Evolutionary conservation across 352 stramenopile species (phyloP), one percentile per base, ranked within the genome.

Genomic region (Phytophthora chlamydospora): DNA sequence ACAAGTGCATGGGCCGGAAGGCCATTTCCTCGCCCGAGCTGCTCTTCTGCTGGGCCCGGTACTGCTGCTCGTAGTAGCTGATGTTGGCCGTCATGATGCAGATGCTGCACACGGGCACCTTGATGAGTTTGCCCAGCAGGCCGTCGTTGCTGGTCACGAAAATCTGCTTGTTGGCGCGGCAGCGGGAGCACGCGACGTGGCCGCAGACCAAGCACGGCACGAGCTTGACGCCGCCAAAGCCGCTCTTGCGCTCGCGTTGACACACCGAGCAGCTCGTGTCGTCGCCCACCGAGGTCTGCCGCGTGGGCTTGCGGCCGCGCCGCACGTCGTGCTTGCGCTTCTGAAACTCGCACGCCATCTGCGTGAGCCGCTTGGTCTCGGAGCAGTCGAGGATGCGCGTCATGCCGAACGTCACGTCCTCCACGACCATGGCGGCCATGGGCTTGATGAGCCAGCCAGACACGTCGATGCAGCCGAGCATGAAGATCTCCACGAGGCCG

Each of bases 201-300:
- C 68, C 76, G 32, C 76, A 86, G 19, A 80, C 66, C 16, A 68
- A 49, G 53, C 76, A 86, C 45, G 78, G 66, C 55, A 80, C 75
- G 32, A 87, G 66, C 46, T 71, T 75, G n/a, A 76, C 68, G 29
- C 71, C 62, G 11, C 73, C 51, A 27, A 73, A 71, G 38, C 73
- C 78, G 40, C 71, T 76, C 31, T 76, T 70, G 19, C 71, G 59
- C 32, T 68, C 41, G 14, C 56, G 54, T 9, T 66, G 47, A n/a
- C 70, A 78, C 11, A 78, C 56, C 16, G 65, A 64, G 35, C 70
- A 78, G 29, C 36, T 19, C 21, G 21, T 34, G 42, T 21, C 21
- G 32, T 64, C 21, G 13, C 33, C 50, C 21, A 65, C 6, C n/a
- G 44, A 61, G 13, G 41, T 65, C 63, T 48, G 70, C 43, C 49